phyloP scores from a whole-genome alignment of 2,329 filamentous ascomycete species.

The Pestalotiopsis sp. region DNA sequence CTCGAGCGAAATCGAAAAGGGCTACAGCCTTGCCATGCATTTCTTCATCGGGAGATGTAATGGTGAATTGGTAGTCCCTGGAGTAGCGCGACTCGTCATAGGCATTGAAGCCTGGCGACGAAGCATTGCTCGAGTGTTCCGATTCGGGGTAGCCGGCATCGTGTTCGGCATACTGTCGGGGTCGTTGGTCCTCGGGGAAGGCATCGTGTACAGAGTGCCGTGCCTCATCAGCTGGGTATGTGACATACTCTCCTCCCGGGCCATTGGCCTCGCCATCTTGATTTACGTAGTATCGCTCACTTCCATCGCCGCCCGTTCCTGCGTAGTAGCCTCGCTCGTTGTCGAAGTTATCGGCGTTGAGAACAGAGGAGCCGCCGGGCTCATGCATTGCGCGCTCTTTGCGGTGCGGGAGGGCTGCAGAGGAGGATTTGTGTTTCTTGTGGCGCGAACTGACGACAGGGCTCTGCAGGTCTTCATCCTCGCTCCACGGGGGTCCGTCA shows the following conservation, averaged over 20 bases:
- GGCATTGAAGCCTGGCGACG: slow-evolving; percentile 58
- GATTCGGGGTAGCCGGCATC: slow-evolving; percentile 58
- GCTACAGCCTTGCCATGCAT: slow-evolving; percentile 97
- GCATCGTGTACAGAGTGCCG: slow-evolving; percentile 53
- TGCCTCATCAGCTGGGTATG: slow-evolving; percentile 69
- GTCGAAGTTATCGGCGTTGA: slow-evolving; percentile 54
- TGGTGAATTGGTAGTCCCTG: slow-evolving; percentile 91
- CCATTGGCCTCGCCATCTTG: slow-evolving; percentile 72
- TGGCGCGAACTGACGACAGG: slow-evolving; percentile 85
- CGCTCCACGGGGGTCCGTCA: slow-evolving; percentile 90
- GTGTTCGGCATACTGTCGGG: slow-evolving; percentile 44
- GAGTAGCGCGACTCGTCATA: slow-evolving; percentile 81
- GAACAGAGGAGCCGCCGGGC: slow-evolving; percentile 40
- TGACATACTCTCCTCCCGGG: slow-evolving; percentile 78
- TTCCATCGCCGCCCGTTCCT: slow-evolving; percentile 68
- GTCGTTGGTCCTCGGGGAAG: slow-evolving; percentile 50
- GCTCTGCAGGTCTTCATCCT: slow-evolving; percentile 93
- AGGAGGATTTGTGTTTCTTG: slow-evolving; percentile 79
- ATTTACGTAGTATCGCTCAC: slow-evolving; percentile 74
- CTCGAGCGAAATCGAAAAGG: slow-evolving; percentile 89
- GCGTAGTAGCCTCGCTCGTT: slow-evolving; percentile 68
- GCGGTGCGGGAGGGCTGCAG: slow-evolving; percentile 47
- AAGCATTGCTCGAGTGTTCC: slow-evolving; percentile 59
- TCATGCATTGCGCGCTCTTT: slow-evolving; percentile 49
- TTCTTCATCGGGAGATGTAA: slow-evolving; percentile 92